Evolutionary conservation across 2,329 filamentous ascomycete species (phyloP), one percentile per base, ranked within the genome.

Genomic region (Ustulina deusta): DNA sequence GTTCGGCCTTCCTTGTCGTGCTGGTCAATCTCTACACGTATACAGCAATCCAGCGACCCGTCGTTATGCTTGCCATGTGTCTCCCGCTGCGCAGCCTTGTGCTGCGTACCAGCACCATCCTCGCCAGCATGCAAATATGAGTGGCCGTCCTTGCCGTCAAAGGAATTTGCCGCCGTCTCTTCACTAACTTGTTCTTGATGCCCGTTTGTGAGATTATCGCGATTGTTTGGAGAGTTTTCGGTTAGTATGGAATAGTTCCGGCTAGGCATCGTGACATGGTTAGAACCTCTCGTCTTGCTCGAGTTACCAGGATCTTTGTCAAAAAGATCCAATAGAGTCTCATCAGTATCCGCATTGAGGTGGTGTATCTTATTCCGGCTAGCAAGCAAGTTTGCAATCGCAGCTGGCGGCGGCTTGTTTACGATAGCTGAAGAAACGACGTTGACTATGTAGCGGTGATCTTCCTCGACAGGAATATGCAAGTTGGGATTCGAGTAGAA

Each of bases 391-490:
- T 99, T 97, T 11, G 94, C 94, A 76, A 99, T 91, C 74, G 82
- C 94, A 78, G 91, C 89, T 0, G 95, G 93, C 15, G 94, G 93
- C 2, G 96, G 96, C 74, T 95, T 95, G 78, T 99, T 97, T 72
- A 97, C 94, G 75, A 99, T 98, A 36, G 94, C 94, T 0, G 94
- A 97, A 6, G 94, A 97, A 61, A 98, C 87, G 22, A 99, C 87
- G 76, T 99, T 99, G 58, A 91, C 91, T 89, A 99, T 98, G 80
- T 98, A 98, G 63, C 96, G 89, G 78, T 93, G 92, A 79, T 99
- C 96, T 66, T 90, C 86, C 77, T 95, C 91, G 63, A 90, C 91
- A 0, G 93, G 86, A 38, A 97, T 86, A 61, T 90, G 86, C 51
- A 96, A 85, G 73, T 90, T 90, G 7, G 93, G 93, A 75, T 96